A percentile compares a stretch with the other conserved stretches of the same genome.
Evolutionary conservation across 2,329 filamentous ascomycete genomes (phyloP).

Genomic region (Cordyceps fumosorosea): DNA sequence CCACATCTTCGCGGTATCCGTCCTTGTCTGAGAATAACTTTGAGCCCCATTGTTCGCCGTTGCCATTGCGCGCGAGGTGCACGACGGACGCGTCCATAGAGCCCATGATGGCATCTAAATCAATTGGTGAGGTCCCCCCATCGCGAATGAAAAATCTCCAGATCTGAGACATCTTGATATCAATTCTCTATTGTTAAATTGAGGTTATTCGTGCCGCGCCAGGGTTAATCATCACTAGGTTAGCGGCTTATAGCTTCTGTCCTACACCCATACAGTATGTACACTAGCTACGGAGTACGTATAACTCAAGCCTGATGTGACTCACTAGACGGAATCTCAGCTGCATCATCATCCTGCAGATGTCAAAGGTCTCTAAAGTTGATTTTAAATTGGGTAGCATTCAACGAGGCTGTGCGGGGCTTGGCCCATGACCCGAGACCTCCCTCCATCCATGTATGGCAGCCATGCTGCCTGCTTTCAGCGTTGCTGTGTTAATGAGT

Average conservation of each 20-base stretch:
- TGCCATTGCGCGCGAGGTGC: neutral
- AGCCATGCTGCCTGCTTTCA: too few species aligned
- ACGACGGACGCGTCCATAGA: neutral
- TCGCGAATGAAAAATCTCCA: neutral
- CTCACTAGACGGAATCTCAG: too few species aligned
- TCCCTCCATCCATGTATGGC: too few species aligned
- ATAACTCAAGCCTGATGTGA: too few species aligned
- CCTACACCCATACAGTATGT: neutral
- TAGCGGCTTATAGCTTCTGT: neutral
- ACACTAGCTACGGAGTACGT: neutral
- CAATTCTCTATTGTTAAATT: neutral
- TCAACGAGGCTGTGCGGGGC: too few species aligned
- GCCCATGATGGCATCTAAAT: slow-evolving; percentile 2
- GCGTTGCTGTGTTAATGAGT: too few species aligned
- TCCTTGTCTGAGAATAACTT: neutral
- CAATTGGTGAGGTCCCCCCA: neutral
- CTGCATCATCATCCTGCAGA: too few species aligned
- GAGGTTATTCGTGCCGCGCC: too few species aligned
- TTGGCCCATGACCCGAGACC: too few species aligned
- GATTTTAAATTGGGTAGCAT: too few species aligned
- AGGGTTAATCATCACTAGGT: too few species aligned
- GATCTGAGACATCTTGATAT: neutral
- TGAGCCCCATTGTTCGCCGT: slow-evolving; percentile 7
- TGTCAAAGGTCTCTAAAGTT: too few species aligned
- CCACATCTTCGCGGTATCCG: neutral